A percentile compares a stretch with the other conserved stretches of the same genome.
phyloP scores from a whole-genome alignment of 257 asterid genomes.

The Solanum appendiculatum region DNA sequence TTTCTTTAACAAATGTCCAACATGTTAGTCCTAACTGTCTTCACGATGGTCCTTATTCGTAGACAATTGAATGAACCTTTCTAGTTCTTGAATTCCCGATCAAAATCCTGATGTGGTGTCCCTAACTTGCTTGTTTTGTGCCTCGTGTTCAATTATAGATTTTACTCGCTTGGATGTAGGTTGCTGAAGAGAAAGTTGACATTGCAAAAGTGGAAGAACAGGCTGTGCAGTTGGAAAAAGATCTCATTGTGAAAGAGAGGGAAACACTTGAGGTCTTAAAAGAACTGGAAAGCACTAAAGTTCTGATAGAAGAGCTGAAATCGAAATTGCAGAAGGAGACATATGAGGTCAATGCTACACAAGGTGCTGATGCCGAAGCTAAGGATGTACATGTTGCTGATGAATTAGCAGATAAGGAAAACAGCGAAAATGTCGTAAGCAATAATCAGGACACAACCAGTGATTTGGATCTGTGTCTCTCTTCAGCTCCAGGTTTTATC shows the following conservation, averaged over 20 bases:
- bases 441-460: background rate
- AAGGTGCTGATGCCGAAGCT: conserved; percentile 2
- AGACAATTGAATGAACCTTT: background rate
- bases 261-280: conserved; percentile 74
- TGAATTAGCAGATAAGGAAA: conserved; percentile 5
- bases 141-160: background rate
- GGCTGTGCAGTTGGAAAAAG: conserved; percentile 55
- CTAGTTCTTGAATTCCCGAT: background rate
- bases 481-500: conserved; percentile 55
- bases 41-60: background rate
- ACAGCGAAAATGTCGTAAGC: background rate
- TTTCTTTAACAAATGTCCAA: background rate
- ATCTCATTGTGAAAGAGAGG: conserved; percentile 58
- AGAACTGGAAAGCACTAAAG: conserved; percentile 61
- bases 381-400: background rate
- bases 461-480: conserved; percentile 25
- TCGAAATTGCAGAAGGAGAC: conserved; percentile 54
- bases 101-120: background rate
- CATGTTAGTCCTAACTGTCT: background rate
- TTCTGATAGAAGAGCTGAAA: conserved; percentile 50
- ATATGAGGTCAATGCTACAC: conserved; percentile 29
- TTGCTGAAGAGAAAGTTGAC: conserved; percentile 19
- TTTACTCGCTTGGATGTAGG: background rate
- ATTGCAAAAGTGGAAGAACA: conserved; percentile 57
- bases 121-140: background rate